Conservation (phyloP, 331 rosid genomes). For the Saraca asoca region DNA sequence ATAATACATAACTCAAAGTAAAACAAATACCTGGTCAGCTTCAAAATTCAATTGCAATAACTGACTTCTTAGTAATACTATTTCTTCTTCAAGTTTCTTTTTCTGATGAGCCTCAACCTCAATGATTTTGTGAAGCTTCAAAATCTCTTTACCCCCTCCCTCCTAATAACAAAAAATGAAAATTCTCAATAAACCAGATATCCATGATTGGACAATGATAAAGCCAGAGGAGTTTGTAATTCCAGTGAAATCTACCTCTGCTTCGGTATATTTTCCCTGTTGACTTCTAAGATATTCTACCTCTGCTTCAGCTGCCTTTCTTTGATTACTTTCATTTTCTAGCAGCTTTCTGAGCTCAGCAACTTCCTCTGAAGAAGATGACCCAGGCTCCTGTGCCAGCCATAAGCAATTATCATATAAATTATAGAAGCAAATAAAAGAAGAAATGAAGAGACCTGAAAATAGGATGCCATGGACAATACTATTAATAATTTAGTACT, state of each 20-base stretch:
- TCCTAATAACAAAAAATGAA: conserved; percentile 49
- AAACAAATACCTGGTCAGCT: conserved; percentile 79
- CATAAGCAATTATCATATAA: conserved; percentile 4
- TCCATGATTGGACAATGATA: conserved; percentile 29
- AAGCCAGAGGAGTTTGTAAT: conserved; percentile 23
- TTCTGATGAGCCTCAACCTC: conserved; percentile 79
- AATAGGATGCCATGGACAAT: background rate
- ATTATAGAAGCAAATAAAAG: background rate
- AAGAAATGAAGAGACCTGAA: background rate
- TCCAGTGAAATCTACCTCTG: conserved; percentile 50
- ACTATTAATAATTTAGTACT: background rate
- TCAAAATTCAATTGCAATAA: conserved; percentile 77
- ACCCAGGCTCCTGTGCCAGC: conserved; percentile 50
- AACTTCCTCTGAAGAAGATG: conserved; percentile 55
- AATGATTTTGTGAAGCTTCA: conserved; percentile 56
- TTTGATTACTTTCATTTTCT: conserved; percentile 56
- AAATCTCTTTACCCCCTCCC: conserved; percentile 62
- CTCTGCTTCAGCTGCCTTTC: conserved; percentile 81
- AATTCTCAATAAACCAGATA: conserved; percentile 34
- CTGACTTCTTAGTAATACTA: conserved; percentile 75
- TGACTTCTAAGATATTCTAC: conserved; percentile 55
- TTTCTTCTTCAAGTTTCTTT: conserved; percentile 86
- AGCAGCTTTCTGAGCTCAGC: conserved; percentile 64
- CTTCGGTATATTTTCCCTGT: conserved; percentile 45
- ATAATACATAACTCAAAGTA: conserved; percentile 17